Conservation (phyloP, 352 stramenopile species). For the Pythium graminicola region DNA sequence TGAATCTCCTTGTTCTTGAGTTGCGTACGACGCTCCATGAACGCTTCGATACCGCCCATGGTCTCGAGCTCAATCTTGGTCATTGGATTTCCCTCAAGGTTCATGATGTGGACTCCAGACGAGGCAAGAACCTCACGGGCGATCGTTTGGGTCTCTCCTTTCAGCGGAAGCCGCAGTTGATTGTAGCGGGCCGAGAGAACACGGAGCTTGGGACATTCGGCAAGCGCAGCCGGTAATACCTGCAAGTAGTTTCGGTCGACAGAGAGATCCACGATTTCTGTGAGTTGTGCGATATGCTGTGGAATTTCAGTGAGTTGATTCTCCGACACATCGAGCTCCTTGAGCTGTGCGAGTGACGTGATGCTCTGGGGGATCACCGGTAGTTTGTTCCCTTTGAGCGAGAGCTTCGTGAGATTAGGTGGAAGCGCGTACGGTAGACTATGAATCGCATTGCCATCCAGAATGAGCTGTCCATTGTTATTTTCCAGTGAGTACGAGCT, state of each 20-base stretch:
- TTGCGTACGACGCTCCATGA: constrained; percentile 64
- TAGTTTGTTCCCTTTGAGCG: constrained; percentile 57
- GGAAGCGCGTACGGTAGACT: constrained; percentile 49
- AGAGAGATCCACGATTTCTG: constrained; percentile 57
- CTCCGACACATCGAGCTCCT: constrained; percentile 65
- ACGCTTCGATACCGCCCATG: constrained; percentile 74
- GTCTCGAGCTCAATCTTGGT: constrained; percentile 67
- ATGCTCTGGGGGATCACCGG: constrained; percentile 37
- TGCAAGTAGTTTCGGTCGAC: constrained; percentile 55
- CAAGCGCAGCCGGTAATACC: constrained; percentile 41
- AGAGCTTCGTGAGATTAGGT: constrained; percentile 71
- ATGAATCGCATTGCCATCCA: constrained; percentile 65
- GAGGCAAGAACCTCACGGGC: constrained; percentile 42
- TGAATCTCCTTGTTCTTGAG: constrained; percentile 87
- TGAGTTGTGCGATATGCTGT: constrained; percentile 34
- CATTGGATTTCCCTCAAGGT: constrained; percentile 76
- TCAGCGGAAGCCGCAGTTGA: constrained; percentile 24
- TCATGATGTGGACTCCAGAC: constrained; percentile 74
- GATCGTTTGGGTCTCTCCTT: constrained; percentile 39
- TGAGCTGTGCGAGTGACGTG: constrained; percentile 38
- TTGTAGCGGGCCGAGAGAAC: constrained; percentile 64
- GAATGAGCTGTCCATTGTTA: constrained; percentile 39
- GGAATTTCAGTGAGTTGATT: constrained; percentile 48
- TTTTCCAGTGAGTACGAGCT: background rate
- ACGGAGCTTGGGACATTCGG: constrained; percentile 58